phyloP scores from a whole-genome alignment of 257 asterid genomes.

The Apocynum venetum region DNA sequence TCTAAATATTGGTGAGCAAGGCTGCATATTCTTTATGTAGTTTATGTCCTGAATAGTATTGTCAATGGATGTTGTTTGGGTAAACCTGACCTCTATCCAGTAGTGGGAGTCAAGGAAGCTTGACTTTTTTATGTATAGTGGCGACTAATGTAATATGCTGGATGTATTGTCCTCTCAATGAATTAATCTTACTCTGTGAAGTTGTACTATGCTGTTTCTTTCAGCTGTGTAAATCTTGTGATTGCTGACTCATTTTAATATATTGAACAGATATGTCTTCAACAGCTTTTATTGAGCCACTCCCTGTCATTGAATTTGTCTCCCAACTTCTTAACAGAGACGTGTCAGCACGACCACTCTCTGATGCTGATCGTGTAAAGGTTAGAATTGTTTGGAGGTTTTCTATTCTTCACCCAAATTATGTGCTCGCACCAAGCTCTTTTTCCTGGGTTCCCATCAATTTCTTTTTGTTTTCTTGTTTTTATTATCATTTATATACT shows the following conservation, averaged over 20 bases:
- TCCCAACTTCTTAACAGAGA: conserved; percentile 81
- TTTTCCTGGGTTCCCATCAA: background rate
- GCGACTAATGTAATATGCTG: background rate
- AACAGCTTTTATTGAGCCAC: conserved; percentile 94
- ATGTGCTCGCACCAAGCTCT: no score
- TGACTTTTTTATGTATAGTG: background rate
- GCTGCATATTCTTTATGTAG: background rate
- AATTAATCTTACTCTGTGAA: background rate
- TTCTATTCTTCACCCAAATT: background rate
- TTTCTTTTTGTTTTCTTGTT: background rate
- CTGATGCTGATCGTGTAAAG: conserved; percentile 97
- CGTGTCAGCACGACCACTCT: conserved; percentile 63
- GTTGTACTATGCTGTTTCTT: background rate
- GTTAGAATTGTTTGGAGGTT: conserved; percentile 26
- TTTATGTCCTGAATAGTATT: background rate
- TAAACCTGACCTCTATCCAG: background rate
- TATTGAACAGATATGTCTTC: conserved; percentile 85
- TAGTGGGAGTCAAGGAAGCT: background rate
- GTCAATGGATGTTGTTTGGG: background rate
- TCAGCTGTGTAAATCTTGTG: background rate
- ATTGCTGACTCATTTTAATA: background rate
- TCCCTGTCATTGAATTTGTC: conserved; percentile 83
- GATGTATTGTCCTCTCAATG: background rate
- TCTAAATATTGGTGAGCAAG: conserved; percentile 67
- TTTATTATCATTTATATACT: background rate